Evolutionary conservation across 164 flowering plant species (phyloP).

Genomic region (Buxus sempervirens): DNA sequence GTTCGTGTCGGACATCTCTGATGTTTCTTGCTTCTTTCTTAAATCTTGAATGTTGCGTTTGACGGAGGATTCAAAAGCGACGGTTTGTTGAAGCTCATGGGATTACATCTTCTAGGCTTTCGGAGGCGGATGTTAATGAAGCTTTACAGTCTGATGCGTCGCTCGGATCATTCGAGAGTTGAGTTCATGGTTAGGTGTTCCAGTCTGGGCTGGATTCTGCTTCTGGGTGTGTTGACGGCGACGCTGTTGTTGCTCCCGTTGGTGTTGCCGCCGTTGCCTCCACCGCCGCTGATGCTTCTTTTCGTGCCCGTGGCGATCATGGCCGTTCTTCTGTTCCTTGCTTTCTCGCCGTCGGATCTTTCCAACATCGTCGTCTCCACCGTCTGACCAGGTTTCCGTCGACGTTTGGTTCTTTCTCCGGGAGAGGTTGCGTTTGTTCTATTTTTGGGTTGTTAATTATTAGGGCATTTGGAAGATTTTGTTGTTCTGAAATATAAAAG

Average conservation of each 20-base stretch:
- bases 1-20: no score
- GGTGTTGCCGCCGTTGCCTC: conserved; percentile 29
- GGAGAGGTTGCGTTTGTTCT: no score
- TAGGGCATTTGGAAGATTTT: no score
- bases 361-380: background rate
- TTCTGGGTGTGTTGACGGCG: conserved; percentile 3
- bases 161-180: background rate
- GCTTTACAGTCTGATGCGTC: no score
- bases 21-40: no score
- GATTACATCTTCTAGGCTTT: background rate
- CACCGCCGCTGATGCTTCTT: conserved; percentile 24
- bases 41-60: no score
- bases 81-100: no score
- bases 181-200: background rate
- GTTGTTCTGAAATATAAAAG: no score
- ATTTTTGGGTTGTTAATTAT: no score
- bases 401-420: no score
- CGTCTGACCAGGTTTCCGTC: background rate
- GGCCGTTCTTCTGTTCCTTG: conserved; percentile 17
- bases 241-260: conserved; percentile 20
- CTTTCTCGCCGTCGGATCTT: conserved; percentile 14
- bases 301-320: conserved; percentile 16
- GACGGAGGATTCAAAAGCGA: no score
- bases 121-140: background rate
- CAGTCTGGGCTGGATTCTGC: background rate